Evolutionary conservation across 78 protist species (phyloP), one percentile per base, ranked within the genome.

Genomic region (Pelomyxa schiedti): DNA sequence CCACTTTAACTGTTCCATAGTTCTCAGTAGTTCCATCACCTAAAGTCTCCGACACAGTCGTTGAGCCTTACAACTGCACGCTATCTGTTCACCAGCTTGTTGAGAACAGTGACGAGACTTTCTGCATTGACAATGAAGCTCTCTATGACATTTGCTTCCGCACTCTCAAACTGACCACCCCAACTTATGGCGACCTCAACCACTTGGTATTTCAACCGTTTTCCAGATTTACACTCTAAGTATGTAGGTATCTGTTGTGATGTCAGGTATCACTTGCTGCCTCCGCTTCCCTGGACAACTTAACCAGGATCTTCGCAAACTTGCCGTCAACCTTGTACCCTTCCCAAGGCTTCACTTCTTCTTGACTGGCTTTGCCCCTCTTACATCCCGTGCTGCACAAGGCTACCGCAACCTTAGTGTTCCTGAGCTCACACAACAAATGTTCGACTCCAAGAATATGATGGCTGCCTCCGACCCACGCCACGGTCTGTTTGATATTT

Each of bases 341-440:
- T 96, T 93, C 93, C 99, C 97, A 6, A 92, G 97, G 9, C 87
- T 96, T 35, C 97, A 93, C 87, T 96, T 96, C 90, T 91, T 93
- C 92, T 67, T 95, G 86, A 73, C 88, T 66, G 95, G 96, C 58
- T 93, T 77, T 66, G 96, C 95, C 3, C 98, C 97, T 35, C 83
- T 95, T 35, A 90, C 95, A 38, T 35, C 84, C 37, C 83, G 89
- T 30, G 83, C 84, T 42, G 65, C 94, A 32, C 72, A 68, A 77
- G 80, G 71, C 72, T 93, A 88, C 88, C 91, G 91, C 74, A 42
- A 78, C 32, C 81, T 93, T 39, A 82, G 93, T 42, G 96, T 95
- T n/a, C 84, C 95, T 29, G 98, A 95, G 91, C 87, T 95, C 32
- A 92, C 97, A 36, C 92, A 90, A 88, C 97, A 93, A 87, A 88